Evolutionary conservation across 2,329 filamentous ascomycete species (phyloP), one percentile per base, ranked within the genome.

Genomic region (Trichoderma harzianum): DNA sequence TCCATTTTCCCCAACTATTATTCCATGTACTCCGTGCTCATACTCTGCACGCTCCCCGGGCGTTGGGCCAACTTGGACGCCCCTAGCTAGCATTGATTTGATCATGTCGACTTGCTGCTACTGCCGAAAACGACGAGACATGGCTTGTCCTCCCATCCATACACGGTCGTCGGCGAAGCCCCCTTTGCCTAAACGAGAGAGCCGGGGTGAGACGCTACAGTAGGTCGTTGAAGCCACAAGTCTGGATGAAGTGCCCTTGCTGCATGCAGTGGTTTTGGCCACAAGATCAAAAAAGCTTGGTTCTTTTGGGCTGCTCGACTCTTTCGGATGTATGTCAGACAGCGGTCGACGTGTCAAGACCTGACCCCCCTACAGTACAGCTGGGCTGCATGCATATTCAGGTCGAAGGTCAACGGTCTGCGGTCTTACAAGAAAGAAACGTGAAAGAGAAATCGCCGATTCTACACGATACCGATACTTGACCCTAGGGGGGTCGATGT

Each of bases 171-270:
- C 18, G 18, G 18, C 43, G 18, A 47, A 11, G 43, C 43, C 16
- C 21, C 30, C 16, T 34, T 24, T 53, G 26, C 28, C 26, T 51
- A 69, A 61, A 61, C 39, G 26, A 53, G 57, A 53, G 57, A 69
- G 57, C 57, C 66, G 66, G 66, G 51, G 66, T 61, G 66, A 53
- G 66, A 69, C 66, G 66, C 66, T 61, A 67, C 36, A 39, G 16
- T 7, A 21, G 11, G 21, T 28, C 24, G 11, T 26, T 5, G 7
- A 51, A 60, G 28, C 36, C 28, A 47, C 55, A 36, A 51, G 47
- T 34, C n/a, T 62, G 57, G 66, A 53, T 28, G 36, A 51, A 34
- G n/a, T 28, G 16, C 26, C 34, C 55, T 47, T 68, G 65, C 26
- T 68, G n/a, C 53, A 47, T 69, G 65, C 65, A 47, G 36, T 3